phyloP scores from a whole-genome alignment of 257 asterid genomes.

The Paraleonurus japonicus region DNA sequence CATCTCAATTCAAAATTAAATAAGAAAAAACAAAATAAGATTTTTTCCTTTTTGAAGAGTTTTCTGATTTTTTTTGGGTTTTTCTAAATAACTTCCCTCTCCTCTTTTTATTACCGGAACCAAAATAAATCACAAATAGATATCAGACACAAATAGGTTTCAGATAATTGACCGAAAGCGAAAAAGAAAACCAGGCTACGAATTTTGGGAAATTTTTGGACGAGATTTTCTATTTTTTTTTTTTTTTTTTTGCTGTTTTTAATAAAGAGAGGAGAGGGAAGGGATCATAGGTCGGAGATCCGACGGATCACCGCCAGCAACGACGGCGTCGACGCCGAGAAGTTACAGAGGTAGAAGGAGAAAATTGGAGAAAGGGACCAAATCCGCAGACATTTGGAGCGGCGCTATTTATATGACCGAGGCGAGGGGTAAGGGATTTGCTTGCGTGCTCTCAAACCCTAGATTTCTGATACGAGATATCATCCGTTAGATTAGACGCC shows the following conservation, averaged over 20 bases:
- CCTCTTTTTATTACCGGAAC: slow-evolving; percentile 67
- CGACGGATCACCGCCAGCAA: slow-evolving; percentile 46
- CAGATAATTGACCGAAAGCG: slow-evolving; percentile 22
- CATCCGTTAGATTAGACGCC: slow-evolving; percentile 37
- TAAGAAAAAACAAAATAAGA: neutral
- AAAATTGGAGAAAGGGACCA: slow-evolving; percentile 26
- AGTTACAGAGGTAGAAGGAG: slow-evolving; percentile 7
- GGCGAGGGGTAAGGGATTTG: slow-evolving; percentile 4
- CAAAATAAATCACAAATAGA: slow-evolving; percentile 18
- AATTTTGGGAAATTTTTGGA: slow-evolving; percentile 26
- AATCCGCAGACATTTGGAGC: neutral
- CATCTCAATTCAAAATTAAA: slow-evolving; percentile 43
- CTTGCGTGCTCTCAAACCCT: slow-evolving; percentile 32
- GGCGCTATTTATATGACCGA: slow-evolving; percentile 11
- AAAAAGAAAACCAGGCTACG: slow-evolving; percentile 32
- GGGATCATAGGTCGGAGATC: slow-evolving; percentile 45
- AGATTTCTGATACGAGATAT: slow-evolving; percentile 28
- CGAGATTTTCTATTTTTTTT: slow-evolving; percentile 37
- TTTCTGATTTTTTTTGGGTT: slow-evolving; percentile 40
- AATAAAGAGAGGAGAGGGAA: slow-evolving; percentile 62
- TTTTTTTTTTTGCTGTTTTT: slow-evolving; percentile 26
- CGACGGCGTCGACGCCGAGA: slow-evolving; percentile 50
- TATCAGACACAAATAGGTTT: neutral
- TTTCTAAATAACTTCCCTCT: slow-evolving; percentile 68
- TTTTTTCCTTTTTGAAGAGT: slow-evolving; percentile 31